Percentiles rank a stretch among this genome's conserved stretches.
These are phyloP conservation scores for Starmerella vitae DNA, from an alignment of 805 yeast genomes.

Conservation along the genomic window DNA sequence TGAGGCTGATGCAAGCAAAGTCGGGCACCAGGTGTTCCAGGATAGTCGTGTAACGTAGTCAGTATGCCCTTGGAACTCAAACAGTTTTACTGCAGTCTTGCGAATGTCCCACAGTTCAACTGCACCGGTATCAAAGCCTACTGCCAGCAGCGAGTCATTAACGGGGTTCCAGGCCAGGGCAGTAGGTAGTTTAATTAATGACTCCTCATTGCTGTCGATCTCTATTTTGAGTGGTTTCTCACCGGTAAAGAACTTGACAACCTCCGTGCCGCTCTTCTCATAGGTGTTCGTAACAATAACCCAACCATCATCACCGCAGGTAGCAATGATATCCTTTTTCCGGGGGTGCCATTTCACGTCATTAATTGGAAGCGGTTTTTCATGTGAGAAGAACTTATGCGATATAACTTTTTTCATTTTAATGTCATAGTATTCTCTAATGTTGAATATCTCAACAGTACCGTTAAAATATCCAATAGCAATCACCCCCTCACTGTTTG, in stretches of 20 bases:
- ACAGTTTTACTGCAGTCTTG: constrained; percentile 13
- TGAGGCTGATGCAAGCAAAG: constrained; percentile 50
- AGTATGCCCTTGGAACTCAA: constrained; percentile 29
- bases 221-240: too few relatives aligned
- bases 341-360: constrained; percentile 55
- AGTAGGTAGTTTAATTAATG: constrained; percentile 26
- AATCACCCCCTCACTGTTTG: constrained; percentile 45
- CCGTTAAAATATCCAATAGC: constrained; percentile 53
- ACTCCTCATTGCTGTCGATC: background rate
- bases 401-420: constrained; percentile 24
- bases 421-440: constrained; percentile 31
- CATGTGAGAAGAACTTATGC: constrained; percentile 16
- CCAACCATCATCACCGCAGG: constrained; percentile 50
- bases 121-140: constrained; percentile 51
- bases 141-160: constrained; percentile 44
- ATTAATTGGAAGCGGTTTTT: constrained; percentile 44
- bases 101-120: constrained; percentile 58
- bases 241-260: background rate
- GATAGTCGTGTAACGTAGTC: constrained; percentile 50
- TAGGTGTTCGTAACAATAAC: constrained; percentile 10
- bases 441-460: constrained; percentile 51
- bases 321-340: constrained; percentile 47
- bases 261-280: background rate
- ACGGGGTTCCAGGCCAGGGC: constrained; percentile 46
- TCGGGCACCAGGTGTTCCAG: constrained; percentile 52